Evolutionary conservation across 129 eudicot genomes (phyloP).

Genomic region (Escallonia herrerae): DNA sequence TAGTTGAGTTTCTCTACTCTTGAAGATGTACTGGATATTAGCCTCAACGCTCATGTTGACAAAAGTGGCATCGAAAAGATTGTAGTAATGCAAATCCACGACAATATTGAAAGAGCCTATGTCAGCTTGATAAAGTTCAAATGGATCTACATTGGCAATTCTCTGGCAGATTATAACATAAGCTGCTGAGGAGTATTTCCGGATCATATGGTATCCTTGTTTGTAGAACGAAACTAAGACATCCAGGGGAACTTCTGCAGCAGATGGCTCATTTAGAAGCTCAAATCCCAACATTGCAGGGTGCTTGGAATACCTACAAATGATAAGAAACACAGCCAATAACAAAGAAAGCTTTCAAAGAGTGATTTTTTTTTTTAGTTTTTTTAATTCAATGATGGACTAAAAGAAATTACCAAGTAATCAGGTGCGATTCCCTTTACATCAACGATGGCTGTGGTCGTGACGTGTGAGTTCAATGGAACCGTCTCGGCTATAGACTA

Average conservation of each 20-base stretch:
- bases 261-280: constrained; percentile 64
- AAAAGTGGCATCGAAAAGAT: constrained; percentile 44
- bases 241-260: constrained; percentile 47
- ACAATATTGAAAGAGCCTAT: constrained; percentile 46
- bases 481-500: too few species aligned
- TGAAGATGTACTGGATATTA: constrained; percentile 47
- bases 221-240: constrained; percentile 43
- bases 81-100: constrained; percentile 70
- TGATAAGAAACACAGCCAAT: not conserved
- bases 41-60: constrained; percentile 40
- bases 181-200: constrained; percentile 56
- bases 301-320: constrained; percentile 52
- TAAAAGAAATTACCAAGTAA: too few species aligned
- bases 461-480: too few species aligned
- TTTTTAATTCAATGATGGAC: too few species aligned
- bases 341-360: too few species aligned
- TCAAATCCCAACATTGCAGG: constrained; percentile 68
- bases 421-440: too few species aligned
- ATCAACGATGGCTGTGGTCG: too few species aligned
- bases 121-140: constrained; percentile 56
- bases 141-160: constrained; percentile 58
- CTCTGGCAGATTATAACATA: constrained; percentile 70
- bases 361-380: too few species aligned
- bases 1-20: constrained; percentile 51
- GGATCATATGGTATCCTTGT: constrained; percentile 55